Percentiles rank a stretch among this genome's conserved stretches.
These are phyloP conservation scores for Ananas comosus DNA, from an alignment of 176 grass and related monocot genomes.

Conservation along the genomic window DNA sequence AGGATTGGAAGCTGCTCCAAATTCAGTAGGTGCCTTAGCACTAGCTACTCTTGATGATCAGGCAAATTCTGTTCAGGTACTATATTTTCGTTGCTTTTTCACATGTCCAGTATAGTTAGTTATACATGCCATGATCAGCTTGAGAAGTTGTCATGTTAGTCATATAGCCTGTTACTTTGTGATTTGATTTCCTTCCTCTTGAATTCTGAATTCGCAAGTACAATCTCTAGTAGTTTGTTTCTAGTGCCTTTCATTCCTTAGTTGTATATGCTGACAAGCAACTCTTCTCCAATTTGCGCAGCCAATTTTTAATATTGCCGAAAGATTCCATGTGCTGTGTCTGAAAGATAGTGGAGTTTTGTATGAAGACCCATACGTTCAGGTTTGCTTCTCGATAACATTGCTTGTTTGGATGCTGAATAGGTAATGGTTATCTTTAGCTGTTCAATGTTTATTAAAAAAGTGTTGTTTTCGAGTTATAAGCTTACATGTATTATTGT, in stretches of 20 bases:
- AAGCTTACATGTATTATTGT: background rate
- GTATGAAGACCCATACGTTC: constrained; percentile 88
- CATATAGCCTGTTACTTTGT: background rate
- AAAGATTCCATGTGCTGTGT: constrained; percentile 85
- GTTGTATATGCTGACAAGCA: constrained; percentile 19
- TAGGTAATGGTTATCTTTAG: no score
- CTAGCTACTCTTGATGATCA: constrained; percentile 82
- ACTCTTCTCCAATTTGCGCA: constrained; percentile 34
- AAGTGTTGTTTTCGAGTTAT: background rate
- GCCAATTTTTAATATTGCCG: constrained; percentile 64
- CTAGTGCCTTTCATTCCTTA: constrained; percentile 9
- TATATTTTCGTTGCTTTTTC: constrained; percentile 1
- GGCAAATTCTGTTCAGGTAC: constrained; percentile 76
- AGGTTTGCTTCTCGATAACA: constrained; percentile 40
- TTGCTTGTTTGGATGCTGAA: background rate
- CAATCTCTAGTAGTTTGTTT: background rate
- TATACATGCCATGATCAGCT: background rate
- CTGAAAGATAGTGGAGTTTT: constrained; percentile 92
- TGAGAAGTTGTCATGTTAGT: background rate
- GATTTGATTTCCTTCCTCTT: background rate
- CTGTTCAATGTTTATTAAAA: background rate
- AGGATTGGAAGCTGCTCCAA: constrained; percentile 46
- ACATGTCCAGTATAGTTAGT: background rate
- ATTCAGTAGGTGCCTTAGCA: constrained; percentile 61
- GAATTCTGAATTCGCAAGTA: background rate